Base-by-base conservation (phyloP, 257 asterid genomes). In the Solanum etuberosum region DNA sequence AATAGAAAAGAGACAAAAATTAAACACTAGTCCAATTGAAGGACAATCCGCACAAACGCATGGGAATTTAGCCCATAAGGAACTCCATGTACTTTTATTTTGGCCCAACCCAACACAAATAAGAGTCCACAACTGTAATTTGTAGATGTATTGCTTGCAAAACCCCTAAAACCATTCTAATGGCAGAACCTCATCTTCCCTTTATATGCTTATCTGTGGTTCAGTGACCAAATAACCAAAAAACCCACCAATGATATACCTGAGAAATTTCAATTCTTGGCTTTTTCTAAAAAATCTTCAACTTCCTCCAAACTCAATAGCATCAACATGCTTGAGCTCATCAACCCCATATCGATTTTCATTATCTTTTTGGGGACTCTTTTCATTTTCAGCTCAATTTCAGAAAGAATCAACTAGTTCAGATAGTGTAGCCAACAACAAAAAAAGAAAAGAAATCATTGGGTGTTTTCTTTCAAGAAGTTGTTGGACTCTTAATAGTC, bases 391-490 rank as follows among this genome's bases (percentile, higher is more conserved):
- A 48, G 5, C 21, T 48, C 91, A 76, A 18, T 83, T 84, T 83
- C 61, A 84, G 16, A 32, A 61, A 43, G 89, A 85, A 85, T 59
- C 59, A 48, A 18, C 63, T 7, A 6, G 11, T 54, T 20, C 87
- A 14, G 59, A 82, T 14, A 88, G 88, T 86, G 57, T 46, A 46
- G 5, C 57, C 57, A 14, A 46, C 57, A 14, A 13, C 20, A 14
- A 14, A 46, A 46, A 46, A 46, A 46, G 1, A 7, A 14, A 46
- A 14, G 7, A 46, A 46, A 46, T 46, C 57, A 46, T 46, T 46
- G 57, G 20, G 7, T 46, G 20, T 4, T 85, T 90, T 87, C 90
- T 95, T 91, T 93, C 90, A 91, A 88, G 94, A 91, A 87, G 92
- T 94, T 13, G 91, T 92, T 87, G 88, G 91, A 13, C 87, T 89